phyloP scores from a whole-genome alignment of 169 alveolate species.

The Cryptosporidium sp. region DNA sequence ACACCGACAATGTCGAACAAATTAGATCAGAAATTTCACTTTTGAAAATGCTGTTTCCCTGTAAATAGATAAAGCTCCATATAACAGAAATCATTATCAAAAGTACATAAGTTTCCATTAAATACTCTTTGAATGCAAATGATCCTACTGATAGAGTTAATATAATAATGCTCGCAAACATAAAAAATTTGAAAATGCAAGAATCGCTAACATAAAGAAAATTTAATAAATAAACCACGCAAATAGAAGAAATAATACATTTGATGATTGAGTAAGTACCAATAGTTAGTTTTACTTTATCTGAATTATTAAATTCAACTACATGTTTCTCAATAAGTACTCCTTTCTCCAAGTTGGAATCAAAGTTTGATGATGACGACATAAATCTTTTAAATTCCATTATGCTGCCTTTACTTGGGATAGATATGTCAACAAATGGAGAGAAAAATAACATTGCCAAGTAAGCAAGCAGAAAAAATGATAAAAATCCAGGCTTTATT shows the following conservation, averaged over 20 bases:
- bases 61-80: conserved; percentile 4
- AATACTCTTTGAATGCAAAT: conserved; percentile 3
- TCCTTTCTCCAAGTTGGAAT: neutral
- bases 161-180: neutral
- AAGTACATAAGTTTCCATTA: neutral
- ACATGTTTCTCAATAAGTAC: neutral
- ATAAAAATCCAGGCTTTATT: neutral
- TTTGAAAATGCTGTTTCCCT: neutral
- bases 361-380: neutral
- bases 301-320: neutral
- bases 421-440: neutral
- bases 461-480: neutral
- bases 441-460: neutral
- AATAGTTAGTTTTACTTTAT: neutral
- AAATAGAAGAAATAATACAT: conserved; percentile 3
- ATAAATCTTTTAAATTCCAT: neutral
- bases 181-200: neutral
- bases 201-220: neutral
- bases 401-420: neutral
- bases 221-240: neutral
- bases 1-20: neutral
- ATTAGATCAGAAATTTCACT: neutral
- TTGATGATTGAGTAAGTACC: neutral
- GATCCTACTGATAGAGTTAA: neutral
- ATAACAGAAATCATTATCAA: neutral